Evolutionary conservation across 805 yeast genomes (phyloP).

Genomic region (Myxozyma monticola): DNA sequence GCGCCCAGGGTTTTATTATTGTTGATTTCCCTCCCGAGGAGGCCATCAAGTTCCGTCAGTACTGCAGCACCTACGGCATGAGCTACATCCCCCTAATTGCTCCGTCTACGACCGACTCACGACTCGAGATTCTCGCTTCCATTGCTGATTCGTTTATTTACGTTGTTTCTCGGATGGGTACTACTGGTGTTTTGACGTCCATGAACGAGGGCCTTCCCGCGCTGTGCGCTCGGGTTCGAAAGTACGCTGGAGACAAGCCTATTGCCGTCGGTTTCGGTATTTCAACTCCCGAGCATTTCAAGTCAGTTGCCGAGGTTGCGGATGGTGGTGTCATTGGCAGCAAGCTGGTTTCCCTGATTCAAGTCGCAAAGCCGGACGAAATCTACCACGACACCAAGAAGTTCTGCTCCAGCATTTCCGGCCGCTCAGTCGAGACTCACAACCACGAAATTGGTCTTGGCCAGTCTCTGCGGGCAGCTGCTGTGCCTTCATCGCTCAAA

Average conservation of each 20-base stretch:
- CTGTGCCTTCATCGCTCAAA: slow-evolving; percentile 4
- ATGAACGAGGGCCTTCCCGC: slow-evolving; percentile 64
- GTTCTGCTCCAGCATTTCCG: slow-evolving; percentile 46
- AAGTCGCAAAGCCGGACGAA: slow-evolving; percentile 50
- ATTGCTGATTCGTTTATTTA: slow-evolving; percentile 95
- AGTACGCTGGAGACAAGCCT: slow-evolving; percentile 72
- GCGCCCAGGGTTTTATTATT: slow-evolving; percentile 91
- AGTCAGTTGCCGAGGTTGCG: slow-evolving; percentile 72
- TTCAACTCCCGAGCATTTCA: slow-evolving; percentile 86
- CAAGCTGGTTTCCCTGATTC: slow-evolving; percentile 66
- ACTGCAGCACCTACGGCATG: slow-evolving; percentile 61
- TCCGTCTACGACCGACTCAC: slow-evolving; percentile 91
- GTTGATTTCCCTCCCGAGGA: slow-evolving; percentile 99
- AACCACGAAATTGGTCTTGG: slow-evolving; percentile 35
- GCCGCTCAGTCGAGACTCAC: slow-evolving; percentile 11
- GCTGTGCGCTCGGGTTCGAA: slow-evolving; percentile 73
- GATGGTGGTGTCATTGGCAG: slow-evolving; percentile 98
- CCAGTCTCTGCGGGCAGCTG: slow-evolving; percentile 35
- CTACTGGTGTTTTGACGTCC: slow-evolving; percentile 82
- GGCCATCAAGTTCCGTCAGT: slow-evolving; percentile 79
- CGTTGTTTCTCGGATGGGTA: slow-evolving; percentile 98
- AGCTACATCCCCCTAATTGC: slow-evolving; percentile 93
- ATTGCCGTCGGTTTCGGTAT: slow-evolving; percentile 98
- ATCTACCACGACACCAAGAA: slow-evolving; percentile 64
- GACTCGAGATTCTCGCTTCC: slow-evolving; percentile 72